Base-by-base conservation (phyloP, 1,139 yeast species). In the Zygoascus hellenicus region DNA sequence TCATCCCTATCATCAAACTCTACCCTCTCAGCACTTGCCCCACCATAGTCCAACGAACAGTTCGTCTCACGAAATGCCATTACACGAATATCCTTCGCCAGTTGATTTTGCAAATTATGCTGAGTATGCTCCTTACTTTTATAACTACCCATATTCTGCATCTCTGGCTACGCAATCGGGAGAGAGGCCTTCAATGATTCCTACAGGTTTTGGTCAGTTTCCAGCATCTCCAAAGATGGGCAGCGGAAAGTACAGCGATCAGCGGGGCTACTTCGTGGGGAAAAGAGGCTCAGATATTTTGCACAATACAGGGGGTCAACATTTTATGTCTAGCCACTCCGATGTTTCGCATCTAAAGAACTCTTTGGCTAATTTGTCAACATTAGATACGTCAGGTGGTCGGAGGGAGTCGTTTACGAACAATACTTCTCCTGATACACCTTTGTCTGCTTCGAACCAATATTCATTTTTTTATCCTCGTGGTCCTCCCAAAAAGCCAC, bases 401-500 rank as follows among this genome's bases (percentile, higher is more conserved):
- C 26, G 26, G 7, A 22, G 26, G 7, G 26, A 22, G 26, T 7
- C 26, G 26, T 22, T 22, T 22, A 5, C 26, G 4, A 22, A 22
- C 6, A 4, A n/a, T 7, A 13, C 13, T 22, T 9, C 30, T 22
- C 29, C 39, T 10, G 15, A 13, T 11, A 19, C 39, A 7, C 29
- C 39, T 36, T 14, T 26, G 37, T 33, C 37, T 16, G 42, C 42
- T 13, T 15, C 26, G 10, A 28, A 19, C 15, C 30, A 11, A 9
- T 29, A 35, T 29, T 29, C 34, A 28, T 13, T 42, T 5, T 32
- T 38, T 3, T 31, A 45, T 38, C 63, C 63, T 2, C 43, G 64
- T 29, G 64, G 64, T 5, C 64, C 64, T 1, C 64, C 64, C 5
- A 55, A 53, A 41, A 59, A 67, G 45, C 72, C 72, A 2, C 60